Evolutionary conservation across 1,284 basidiomycete genomes (phyloP), one percentile per base, ranked within the genome.

Genomic region (Fomitopsis palustris): DNA sequence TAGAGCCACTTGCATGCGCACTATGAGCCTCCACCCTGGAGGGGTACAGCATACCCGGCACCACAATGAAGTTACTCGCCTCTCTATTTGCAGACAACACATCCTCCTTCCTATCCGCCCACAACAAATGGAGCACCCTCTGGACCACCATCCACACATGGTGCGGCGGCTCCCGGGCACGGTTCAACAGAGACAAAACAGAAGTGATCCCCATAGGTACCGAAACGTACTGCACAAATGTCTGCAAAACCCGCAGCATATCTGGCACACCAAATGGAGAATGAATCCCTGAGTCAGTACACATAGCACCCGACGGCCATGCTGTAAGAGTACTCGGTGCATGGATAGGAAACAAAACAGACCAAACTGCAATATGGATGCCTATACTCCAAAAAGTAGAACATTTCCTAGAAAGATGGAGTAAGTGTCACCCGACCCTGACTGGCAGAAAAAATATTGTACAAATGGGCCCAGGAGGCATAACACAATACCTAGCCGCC

Each of bases 11-110:
- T 12, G 70, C 73, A 10, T 45, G 31, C 17, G 61, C 59, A 33
- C 58, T 77, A 0, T 17, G 74, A 17, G 57, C 63, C 0, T 75
- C 74, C 0, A 19, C 59, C 2, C 65, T 78, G 7, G 25, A 65
- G 56, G 76, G 76, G 0, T 63, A 72, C 10, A 33, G 63, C 5
- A 67, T 72, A 16, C 62, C 67, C 45, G 56, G 53, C n/a, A 16
- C 38, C 10, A n/a, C 3, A 8, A 19, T 35, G 3, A 19, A 41
- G 4, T 10, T 61, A 14, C 33, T 57, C 19, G 38, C 52, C 3
- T 54, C 35, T 16, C 39, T 61, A 31, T 61, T 58, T 25, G 56
- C 56, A 5, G 59, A 61, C 29, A 56, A 61, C 47, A 61, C 59
- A 31, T 53, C 55, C 1, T 33, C 55, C 21, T 61, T 58, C 47